Conservation (phyloP, 345 rosid genomes). For the Chamaenerion angustifolium region DNA sequence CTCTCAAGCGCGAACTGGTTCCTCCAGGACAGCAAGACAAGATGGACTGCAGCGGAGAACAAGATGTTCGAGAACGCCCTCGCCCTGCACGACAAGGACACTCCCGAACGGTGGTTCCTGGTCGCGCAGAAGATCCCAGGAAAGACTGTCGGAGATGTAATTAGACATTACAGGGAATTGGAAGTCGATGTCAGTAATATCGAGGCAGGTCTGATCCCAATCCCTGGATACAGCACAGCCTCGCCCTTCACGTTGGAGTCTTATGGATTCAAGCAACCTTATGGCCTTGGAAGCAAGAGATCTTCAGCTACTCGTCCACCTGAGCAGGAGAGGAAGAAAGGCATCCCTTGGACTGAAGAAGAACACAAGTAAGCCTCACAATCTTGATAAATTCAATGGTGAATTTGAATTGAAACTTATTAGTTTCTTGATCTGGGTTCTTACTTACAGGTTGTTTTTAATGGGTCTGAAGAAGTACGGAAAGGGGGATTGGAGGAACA, state of each 20-base stretch:
- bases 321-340: constrained; percentile 92
- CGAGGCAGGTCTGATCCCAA: constrained; percentile 51
- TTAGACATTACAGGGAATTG: constrained; percentile 48
- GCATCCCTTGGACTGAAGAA: constrained; percentile 98
- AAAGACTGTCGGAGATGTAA: constrained; percentile 47
- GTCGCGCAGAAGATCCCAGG: constrained; percentile 58
- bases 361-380: constrained; percentile 54
- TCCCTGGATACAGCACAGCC: constrained; percentile 36
- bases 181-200: constrained; percentile 54
- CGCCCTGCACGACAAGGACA: constrained; percentile 53
- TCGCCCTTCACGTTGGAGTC: constrained; percentile 45
- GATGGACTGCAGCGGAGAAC: constrained; percentile 76
- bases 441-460: constrained; percentile 46
- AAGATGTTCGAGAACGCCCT: constrained; percentile 76
- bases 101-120: constrained; percentile 49
- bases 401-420: no score
- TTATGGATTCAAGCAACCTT: constrained; percentile 36
- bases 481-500: constrained; percentile 96
- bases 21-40: constrained; percentile 31
- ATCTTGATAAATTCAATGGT: no score
- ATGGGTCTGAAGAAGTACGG: constrained; percentile 94
- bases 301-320: constrained; percentile 32
- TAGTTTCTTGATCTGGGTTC: neutral
- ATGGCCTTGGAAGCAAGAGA: constrained; percentile 50
- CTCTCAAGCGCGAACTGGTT: constrained; percentile 37